Evolutionary conservation across 2,329 filamentous ascomycete species (phyloP).

Genomic region (Sporothrix curviconia): DNA sequence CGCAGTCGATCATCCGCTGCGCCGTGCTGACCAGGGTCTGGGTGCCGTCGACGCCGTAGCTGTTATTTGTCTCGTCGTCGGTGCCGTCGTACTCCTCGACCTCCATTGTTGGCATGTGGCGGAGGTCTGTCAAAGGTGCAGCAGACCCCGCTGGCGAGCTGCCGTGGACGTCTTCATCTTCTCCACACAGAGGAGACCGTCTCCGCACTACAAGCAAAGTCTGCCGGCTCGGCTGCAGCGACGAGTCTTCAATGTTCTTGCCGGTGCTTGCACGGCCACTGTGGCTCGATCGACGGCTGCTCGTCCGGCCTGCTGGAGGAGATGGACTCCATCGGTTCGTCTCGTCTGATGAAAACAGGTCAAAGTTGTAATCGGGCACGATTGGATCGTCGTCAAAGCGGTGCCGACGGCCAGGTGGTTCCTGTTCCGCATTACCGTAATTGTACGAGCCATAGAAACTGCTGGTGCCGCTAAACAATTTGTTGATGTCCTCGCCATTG

Average conservation of each 20-base stretch:
- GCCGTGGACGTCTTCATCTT: too few species aligned
- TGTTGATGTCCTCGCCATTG: neutral
- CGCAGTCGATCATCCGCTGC: conserved; percentile 11
- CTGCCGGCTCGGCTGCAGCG: neutral
- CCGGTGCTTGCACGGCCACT: too few species aligned
- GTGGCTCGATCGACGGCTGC: too few species aligned
- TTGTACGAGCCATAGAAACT: neutral
- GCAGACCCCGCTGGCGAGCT: too few species aligned
- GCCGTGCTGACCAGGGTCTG: neutral
- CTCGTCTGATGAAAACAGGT: conserved; percentile 14
- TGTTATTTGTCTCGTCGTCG: too few species aligned
- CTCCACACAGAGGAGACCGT: too few species aligned
- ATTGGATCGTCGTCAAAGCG: neutral
- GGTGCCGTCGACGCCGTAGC: neutral
- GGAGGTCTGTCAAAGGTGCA: too few species aligned
- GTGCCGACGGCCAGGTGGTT: neutral
- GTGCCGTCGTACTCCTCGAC: conserved; percentile 12
- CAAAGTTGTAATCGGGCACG: conserved; percentile 16
- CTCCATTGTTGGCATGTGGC: conserved; percentile 3
- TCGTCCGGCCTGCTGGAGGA: too few species aligned
- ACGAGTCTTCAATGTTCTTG: too few species aligned
- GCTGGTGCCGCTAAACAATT: neutral
- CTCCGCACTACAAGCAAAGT: too few species aligned
- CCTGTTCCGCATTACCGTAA: too few species aligned
- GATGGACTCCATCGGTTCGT: neutral